A percentile compares a stretch with the other conserved stretches of the same genome.
phyloP scores from a whole-genome alignment of 306 rosid genomes.

The Abrus pulchellus region DNA sequence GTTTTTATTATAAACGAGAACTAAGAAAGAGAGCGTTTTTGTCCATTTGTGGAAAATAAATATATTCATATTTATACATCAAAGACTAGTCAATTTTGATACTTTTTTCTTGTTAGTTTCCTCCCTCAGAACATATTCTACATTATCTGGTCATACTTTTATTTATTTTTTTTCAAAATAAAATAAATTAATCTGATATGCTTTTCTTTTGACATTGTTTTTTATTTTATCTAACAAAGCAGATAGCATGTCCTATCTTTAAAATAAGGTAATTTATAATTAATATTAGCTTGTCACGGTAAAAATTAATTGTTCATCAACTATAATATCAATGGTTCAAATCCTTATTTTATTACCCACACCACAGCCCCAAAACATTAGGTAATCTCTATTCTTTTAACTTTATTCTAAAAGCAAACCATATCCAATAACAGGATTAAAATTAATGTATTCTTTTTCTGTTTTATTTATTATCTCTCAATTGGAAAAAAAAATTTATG shows the following conservation, averaged over 20 bases:
- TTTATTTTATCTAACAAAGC: background rate
- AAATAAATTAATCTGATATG: background rate
- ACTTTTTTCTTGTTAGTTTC: background rate
- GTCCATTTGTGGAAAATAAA: background rate
- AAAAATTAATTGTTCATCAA: background rate
- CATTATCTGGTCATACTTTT: background rate
- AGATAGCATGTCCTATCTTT: background rate
- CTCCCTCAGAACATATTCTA: background rate
- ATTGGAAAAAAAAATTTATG: too few species aligned
- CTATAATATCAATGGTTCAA: background rate
- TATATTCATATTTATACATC: background rate
- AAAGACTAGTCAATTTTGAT: conserved; percentile 7
- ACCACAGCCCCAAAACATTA: background rate
- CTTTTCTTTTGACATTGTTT: background rate
- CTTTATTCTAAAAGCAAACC: background rate
- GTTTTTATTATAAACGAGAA: background rate
- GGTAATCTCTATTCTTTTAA: background rate
- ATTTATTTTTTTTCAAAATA: background rate
- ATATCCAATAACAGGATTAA: background rate
- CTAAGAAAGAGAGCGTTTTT: background rate
- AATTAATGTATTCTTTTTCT: background rate
- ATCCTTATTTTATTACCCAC: background rate
- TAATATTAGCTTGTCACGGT: background rate
- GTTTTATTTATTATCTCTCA: background rate
- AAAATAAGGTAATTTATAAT: background rate